Base-by-base conservation (phyloP, 139 green algal species). In the Tetraselmis striata region DNA sequence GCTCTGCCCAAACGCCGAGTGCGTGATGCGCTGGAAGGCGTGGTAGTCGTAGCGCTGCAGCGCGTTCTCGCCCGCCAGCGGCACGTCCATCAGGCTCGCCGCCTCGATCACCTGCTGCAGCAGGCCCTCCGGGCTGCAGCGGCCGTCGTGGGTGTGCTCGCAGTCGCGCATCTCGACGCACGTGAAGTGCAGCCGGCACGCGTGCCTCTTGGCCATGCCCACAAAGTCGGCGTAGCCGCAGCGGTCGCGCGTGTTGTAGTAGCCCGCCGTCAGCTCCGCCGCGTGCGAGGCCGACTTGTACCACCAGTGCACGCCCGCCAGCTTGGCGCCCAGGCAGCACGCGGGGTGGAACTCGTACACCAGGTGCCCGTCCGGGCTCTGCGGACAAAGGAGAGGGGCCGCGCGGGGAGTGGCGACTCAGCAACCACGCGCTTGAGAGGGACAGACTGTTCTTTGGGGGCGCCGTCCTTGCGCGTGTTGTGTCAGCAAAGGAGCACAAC, bases 111-210 rank as follows among this genome's bases (percentile, higher is more conserved):
- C 90, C 86, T 94, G 88, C 85, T 85, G 75, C 67, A 91, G 59
- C 59, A 94, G 84, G 26, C 90, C 90, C 87, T 99, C 92, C 58
- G 96, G 96, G 79, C 89, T 93, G 88, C 96, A 99, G 30, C 87
- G 84, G 0, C 91, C 94, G 83, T 98, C 94, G 1, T 89, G 87
- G 23, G 96, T 95, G 84, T 99, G 96, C 90, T 99, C 97, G 81
- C 92, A 95, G 90, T 99, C 97, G 24, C 94, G 89, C 97, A 99
- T 99, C 90, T 99, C 97, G 28, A 98, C 95, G 84, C 97, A 99
- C 28, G 97, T 99, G 91, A 99, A 99, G 86, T 90, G 95, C 31
- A 97, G 86, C 2, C 87, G 85, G 0, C 90, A 92, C n/a, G 92
- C 86, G 82, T 97, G 84, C 76, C 83, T 88, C 29, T 80, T 79